Conservation (phyloP, 495 filamentous ascomycete genomes). For the Gamarada debralockiae region DNA sequence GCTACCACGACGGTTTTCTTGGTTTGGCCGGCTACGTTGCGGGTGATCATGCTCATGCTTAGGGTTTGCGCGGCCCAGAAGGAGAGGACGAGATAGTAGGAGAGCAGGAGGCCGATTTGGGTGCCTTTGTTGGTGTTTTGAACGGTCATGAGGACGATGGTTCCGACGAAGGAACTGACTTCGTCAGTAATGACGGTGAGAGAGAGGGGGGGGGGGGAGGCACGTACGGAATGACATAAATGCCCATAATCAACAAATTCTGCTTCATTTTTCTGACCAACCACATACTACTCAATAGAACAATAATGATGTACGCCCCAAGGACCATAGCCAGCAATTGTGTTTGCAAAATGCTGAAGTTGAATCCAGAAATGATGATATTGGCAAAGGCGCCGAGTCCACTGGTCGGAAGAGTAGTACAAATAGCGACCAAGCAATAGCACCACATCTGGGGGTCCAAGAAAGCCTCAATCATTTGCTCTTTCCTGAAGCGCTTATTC, state of each 20-base stretch:
- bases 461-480: constrained; percentile 57
- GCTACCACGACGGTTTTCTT: constrained; percentile 19
- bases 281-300: constrained; percentile 57
- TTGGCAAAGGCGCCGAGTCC: constrained; percentile 64
- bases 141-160: constrained; percentile 49
- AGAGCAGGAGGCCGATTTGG: constrained; percentile 48
- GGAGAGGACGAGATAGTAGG: constrained; percentile 52
- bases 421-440: constrained; percentile 46
- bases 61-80: constrained; percentile 56
- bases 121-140: constrained; percentile 36
- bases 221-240: constrained; percentile 62
- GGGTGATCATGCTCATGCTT: constrained; percentile 38
- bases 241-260: constrained; percentile 58
- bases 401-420: constrained; percentile 62
- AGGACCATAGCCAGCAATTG: constrained; percentile 63
- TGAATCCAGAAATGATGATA: constrained; percentile 50
- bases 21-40: constrained; percentile 21
- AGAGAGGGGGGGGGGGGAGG: constrained; percentile 7
- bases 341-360: constrained; percentile 45
- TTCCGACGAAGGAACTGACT: constrained; percentile 40
- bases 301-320: constrained; percentile 62
- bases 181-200: background rate
- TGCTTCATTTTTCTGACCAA: constrained; percentile 58
- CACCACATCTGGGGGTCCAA: constrained; percentile 44
- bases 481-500: constrained; percentile 64